Base-by-base conservation (phyloP, 306 rosid genomes). In the Amphicarpaea edgeworthii region DNA sequence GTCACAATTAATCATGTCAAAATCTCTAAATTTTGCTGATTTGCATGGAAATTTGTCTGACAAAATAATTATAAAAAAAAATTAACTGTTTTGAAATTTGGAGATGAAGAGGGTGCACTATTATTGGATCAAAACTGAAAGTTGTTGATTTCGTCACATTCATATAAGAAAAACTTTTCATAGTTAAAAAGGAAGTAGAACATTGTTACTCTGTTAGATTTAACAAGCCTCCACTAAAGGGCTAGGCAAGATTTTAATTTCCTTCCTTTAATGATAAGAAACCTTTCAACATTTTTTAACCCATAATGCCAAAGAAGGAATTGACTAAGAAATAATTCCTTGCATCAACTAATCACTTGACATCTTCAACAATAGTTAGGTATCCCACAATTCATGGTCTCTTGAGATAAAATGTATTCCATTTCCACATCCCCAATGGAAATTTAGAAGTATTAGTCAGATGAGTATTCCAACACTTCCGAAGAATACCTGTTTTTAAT, bases 1-100 rank as follows among this genome's bases (percentile, higher is more conserved):
- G 54, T 47, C 63, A 79, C 78, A 77, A 70, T 69, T 20, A 73
- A 49, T 69, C 77, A 49, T 46, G 68, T 82, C 34, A 38, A 66
- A 51, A 79, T 32, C 73, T 76, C 66, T 53, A 53, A 68, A 58
- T 20, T 66, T 72, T 41, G 53, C 55, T 23, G 69, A 74, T 61
- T 30, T 17, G 54, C 19, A 57, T 12, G 53, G 73, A 76, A 70
- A 63, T 59, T 42, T 30, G 51, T 37, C 38, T 24, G 26, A 43
- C 17, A 38, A 77, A 68, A 51, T 20, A 40, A 45, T 51, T 23
- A 45, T 53, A 17, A 28, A 32, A 57, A 12, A 32, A 55, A 19
- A 3, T 40, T 3, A 51, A 50, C 58, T 17, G 67, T 53, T 19
- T 42, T 2, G 11, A 64, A 40, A 40, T 40, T 40, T 49, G 12